Percentiles rank a stretch among this genome's conserved stretches.
Evolutionary conservation across 352 stramenopile genomes (phyloP).

Genomic region (Phytophthora brassicae): DNA sequence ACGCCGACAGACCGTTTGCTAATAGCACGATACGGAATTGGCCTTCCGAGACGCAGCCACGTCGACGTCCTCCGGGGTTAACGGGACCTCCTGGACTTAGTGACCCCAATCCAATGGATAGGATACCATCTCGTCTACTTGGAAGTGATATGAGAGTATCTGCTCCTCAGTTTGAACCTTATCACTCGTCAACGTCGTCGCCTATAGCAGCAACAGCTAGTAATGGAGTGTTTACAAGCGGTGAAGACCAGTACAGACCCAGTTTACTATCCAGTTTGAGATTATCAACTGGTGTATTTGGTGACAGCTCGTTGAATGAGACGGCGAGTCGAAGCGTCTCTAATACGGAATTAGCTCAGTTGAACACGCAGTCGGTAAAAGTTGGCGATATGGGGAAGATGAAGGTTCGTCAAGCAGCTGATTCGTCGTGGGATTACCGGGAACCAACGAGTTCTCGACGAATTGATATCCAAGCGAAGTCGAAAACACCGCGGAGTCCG

Average conservation of each 20-base stretch:
- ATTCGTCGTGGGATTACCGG: constrained; percentile 21
- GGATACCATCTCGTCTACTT: constrained; percentile 3
- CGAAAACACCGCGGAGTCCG: constrained; percentile 24
- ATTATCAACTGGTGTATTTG: constrained; percentile 31
- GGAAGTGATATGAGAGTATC: constrained; percentile 8
- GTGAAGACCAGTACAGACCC: constrained; percentile 25
- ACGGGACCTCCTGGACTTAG: constrained; percentile 31
- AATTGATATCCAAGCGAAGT: constrained; percentile 37
- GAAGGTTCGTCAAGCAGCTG: constrained; percentile 16
- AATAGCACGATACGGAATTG: constrained; percentile 10
- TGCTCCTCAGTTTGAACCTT: constrained; percentile 16
- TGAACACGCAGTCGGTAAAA: constrained; percentile 71
- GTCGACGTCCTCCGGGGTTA: constrained; percentile 54
- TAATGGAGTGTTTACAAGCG: constrained; percentile 16
- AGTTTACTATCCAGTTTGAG: constrained; percentile 36
- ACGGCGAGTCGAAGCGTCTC: constrained; percentile 22
- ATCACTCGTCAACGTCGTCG: constrained; percentile 12
- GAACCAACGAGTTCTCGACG: constrained; percentile 24
- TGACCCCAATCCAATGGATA: constrained; percentile 12
- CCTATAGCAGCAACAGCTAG: constrained; percentile 9
- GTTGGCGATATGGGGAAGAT: constrained; percentile 39
- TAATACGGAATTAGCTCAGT: constrained; percentile 57
- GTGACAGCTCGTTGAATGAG: constrained; percentile 14
- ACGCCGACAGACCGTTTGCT: constrained; percentile 10
- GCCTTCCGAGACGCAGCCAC: constrained; percentile 27